Percentiles rank a stretch among this genome's conserved stretches.
Evolutionary conservation across 1,284 basidiomycete species (phyloP).

Genomic region (Ustilago cynodontis): DNA sequence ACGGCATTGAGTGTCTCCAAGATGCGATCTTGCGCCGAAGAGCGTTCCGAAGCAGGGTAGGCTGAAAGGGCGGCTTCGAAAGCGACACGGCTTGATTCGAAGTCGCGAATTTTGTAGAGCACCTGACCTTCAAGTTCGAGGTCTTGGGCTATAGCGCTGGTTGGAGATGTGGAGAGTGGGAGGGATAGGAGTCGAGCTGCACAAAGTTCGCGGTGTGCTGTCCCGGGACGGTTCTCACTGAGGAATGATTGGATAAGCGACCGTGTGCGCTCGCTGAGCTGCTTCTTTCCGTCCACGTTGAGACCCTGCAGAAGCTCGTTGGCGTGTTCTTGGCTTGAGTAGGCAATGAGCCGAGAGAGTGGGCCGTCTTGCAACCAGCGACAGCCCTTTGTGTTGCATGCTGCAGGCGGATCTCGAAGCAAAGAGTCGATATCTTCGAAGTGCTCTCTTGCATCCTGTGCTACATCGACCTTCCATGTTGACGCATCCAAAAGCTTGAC

Average conservation of each 20-base stretch:
- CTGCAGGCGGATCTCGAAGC: slow-evolving; percentile 20
- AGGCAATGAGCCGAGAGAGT: slow-evolving; percentile 31
- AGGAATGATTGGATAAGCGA: slow-evolving; percentile 34
- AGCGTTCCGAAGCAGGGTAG: slow-evolving; percentile 17
- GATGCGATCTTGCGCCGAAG: slow-evolving; percentile 34
- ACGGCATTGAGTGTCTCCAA: slow-evolving; percentile 37
- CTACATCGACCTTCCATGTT: slow-evolving; percentile 34
- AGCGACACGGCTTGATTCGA: slow-evolving; percentile 22
- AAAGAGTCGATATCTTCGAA: slow-evolving; percentile 12
- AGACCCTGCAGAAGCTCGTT: background rate
- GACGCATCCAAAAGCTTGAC: slow-evolving; percentile 20
- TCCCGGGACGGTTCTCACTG: slow-evolving; percentile 37
- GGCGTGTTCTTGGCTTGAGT: background rate
- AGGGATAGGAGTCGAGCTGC: slow-evolving; percentile 39
- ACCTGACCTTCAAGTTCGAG: slow-evolving; percentile 50
- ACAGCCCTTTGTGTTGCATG: slow-evolving; percentile 39
- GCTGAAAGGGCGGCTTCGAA: slow-evolving; percentile 42
- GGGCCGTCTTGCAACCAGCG: slow-evolving; percentile 59
- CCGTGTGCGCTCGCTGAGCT: slow-evolving; percentile 14
- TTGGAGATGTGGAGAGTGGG: slow-evolving; percentile 9
- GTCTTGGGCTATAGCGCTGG: slow-evolving; percentile 21
- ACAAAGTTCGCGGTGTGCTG: slow-evolving; percentile 48
- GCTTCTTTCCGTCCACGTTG: background rate
- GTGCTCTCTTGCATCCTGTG: slow-evolving; percentile 10
- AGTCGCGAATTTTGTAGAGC: slow-evolving; percentile 38